phyloP scores from a whole-genome alignment of 2,329 filamentous ascomycete species.

The Alternaria sp. region DNA sequence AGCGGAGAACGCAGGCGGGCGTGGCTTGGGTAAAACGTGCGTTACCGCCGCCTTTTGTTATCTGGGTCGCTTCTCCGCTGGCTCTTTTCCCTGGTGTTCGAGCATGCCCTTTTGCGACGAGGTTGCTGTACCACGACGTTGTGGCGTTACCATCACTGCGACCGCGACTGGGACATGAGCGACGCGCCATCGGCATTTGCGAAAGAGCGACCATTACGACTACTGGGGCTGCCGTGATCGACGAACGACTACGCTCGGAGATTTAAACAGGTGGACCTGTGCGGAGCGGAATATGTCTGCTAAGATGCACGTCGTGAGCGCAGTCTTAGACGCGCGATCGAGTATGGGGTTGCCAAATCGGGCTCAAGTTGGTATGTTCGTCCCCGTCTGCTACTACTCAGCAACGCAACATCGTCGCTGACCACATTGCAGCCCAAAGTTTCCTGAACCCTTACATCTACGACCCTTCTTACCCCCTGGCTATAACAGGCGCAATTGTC shows the following conservation, averaged over 20 bases:
- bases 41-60: background rate
- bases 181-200: background rate
- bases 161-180: background rate
- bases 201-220: background rate
- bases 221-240: background rate
- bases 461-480: slow-evolving; percentile 54
- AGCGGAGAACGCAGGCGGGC: slow-evolving; percentile 5
- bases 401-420: background rate
- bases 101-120: background rate
- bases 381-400: background rate
- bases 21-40: slow-evolving; percentile 8
- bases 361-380: background rate
- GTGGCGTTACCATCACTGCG: background rate
- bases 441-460: slow-evolving; percentile 56
- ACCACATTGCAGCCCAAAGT: slow-evolving; percentile 12
- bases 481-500: slow-evolving; percentile 51
- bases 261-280: background rate
- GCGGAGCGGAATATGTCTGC: background rate
- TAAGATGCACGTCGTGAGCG: background rate
- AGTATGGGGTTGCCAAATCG: background rate
- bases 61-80: background rate
- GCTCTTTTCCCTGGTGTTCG: background rate
- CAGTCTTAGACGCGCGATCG: background rate
- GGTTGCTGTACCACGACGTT: background rate
- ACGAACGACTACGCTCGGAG: background rate